A percentile compares a stretch with the other conserved stretches of the same genome.
These are phyloP conservation scores for Aaosphaeria arxii DNA, from an alignment of 2,329 filamentous ascomycete species.

Conservation along the genomic window DNA sequence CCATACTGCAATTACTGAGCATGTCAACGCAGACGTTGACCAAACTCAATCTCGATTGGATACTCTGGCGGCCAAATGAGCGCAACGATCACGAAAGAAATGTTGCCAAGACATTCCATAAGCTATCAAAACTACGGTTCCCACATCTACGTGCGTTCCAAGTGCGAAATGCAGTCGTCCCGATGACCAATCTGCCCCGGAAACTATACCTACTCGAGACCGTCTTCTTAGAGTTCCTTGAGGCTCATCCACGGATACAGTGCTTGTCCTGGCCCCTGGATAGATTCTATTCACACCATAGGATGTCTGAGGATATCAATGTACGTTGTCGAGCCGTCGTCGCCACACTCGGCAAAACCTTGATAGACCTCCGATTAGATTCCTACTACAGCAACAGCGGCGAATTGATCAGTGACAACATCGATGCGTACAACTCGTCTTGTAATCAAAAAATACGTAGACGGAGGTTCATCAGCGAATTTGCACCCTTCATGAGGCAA, in stretches of 20 bases:
- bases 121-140: constrained; percentile 38
- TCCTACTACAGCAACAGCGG: constrained; percentile 26
- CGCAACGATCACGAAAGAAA: constrained; percentile 5
- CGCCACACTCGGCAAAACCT: constrained; percentile 36
- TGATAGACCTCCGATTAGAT: constrained; percentile 44
- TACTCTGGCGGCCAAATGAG: constrained; percentile 26
- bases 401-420: constrained; percentile 27
- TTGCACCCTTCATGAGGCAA: constrained; percentile 41
- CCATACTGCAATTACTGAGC: constrained; percentile 14
- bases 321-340: constrained; percentile 30
- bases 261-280: constrained; percentile 48
- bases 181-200: constrained; percentile 32
- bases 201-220: constrained; percentile 37
- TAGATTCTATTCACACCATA: constrained; percentile 39
- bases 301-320: constrained; percentile 18
- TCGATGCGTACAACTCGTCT: constrained; percentile 1
- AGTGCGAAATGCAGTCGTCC: constrained; percentile 42
- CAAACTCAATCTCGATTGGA: constrained; percentile 34
- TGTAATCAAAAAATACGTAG: constrained; percentile 17
- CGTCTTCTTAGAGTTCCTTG: constrained; percentile 42
- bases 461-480: constrained; percentile 41
- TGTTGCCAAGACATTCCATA: constrained; percentile 14
- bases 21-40: constrained; percentile 18
- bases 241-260: constrained; percentile 42
- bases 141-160: constrained; percentile 46